Conservation (phyloP, 768 basidiomycete genomes). For the Mycena amicta region DNA sequence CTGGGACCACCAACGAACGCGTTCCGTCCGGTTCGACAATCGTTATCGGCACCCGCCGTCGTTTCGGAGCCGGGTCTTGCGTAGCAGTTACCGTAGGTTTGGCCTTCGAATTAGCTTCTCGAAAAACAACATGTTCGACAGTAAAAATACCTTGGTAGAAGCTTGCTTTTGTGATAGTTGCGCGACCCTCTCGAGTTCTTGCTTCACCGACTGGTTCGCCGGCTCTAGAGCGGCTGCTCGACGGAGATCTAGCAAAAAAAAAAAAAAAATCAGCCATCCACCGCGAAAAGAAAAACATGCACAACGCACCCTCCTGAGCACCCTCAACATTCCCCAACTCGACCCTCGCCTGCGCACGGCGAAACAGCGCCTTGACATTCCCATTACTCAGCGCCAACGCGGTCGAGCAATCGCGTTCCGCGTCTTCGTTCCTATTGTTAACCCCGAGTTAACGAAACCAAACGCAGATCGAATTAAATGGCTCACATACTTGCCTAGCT, state of each 20-base stretch:
- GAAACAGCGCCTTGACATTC: slow-evolving; percentile 81
- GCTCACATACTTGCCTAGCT: slow-evolving; percentile 86
- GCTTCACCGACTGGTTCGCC: slow-evolving; percentile 59
- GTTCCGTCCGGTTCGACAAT: slow-evolving; percentile 16
- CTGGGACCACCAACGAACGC: slow-evolving; percentile 13
- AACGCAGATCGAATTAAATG: slow-evolving; percentile 14
- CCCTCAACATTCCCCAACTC: slow-evolving; percentile 56
- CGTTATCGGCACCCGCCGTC: slow-evolving; percentile 56
- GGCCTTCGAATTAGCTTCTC: background rate
- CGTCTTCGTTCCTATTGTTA: slow-evolving; percentile 78
- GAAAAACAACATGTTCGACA: background rate
- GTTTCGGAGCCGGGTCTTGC: slow-evolving; percentile 33
- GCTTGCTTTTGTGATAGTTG: slow-evolving; percentile 36
- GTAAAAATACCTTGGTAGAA: slow-evolving; percentile 35
- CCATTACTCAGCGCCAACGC: slow-evolving; percentile 55
- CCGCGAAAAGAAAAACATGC: background rate
- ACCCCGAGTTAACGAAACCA: slow-evolving; percentile 13
- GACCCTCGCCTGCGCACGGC: slow-evolving; percentile 73
- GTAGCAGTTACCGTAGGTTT: slow-evolving; percentile 16
- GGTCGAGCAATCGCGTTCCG: slow-evolving; percentile 76
- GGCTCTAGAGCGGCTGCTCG: slow-evolving; percentile 65
- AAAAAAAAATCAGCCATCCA: background rate
- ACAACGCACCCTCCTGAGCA: slow-evolving; percentile 61
- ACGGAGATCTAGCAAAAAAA: slow-evolving; percentile 54
- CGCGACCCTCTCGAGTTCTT: slow-evolving; percentile 60